A percentile compares a stretch with the other conserved stretches of the same genome.
phyloP scores from a whole-genome alignment of 2,329 filamentous ascomycete genomes.

The Ilyonectria destructans region DNA sequence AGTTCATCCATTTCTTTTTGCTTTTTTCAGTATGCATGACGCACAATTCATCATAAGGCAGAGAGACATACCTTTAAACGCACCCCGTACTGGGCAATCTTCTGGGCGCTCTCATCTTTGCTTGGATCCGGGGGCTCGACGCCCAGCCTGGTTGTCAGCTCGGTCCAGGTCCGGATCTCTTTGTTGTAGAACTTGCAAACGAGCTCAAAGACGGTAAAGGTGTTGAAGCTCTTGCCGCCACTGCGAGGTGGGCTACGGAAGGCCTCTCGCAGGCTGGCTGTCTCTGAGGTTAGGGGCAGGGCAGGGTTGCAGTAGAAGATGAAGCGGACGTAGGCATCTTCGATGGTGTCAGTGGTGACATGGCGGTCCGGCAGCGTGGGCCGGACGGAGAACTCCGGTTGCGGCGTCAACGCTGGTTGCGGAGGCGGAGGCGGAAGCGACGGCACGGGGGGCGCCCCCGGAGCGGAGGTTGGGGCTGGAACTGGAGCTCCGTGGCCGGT shows the following conservation, averaged over 20 bases:
- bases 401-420: constrained; percentile 28
- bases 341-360: constrained; percentile 80
- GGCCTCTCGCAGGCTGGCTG: constrained; percentile 78
- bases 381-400: constrained; percentile 39
- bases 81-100: constrained; percentile 95
- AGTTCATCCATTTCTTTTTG: constrained; percentile 91
- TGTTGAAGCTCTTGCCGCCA: constrained; percentile 88
- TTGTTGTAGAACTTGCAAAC: constrained; percentile 85
- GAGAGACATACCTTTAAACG: constrained; percentile 79
- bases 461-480: constrained; percentile 36
- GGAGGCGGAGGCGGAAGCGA: constrained; percentile 32
- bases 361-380: constrained; percentile 74
- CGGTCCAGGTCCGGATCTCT: constrained; percentile 94
- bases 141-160: constrained; percentile 88
- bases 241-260: constrained; percentile 89
- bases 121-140: constrained; percentile 87
- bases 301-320: constrained; percentile 93
- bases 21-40: constrained; percentile 24
- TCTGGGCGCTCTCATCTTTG: constrained; percentile 92
- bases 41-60: background rate
- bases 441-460: constrained; percentile 27
- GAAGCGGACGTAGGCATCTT: constrained; percentile 87
- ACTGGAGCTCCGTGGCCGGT: constrained; percentile 34
- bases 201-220: constrained; percentile 83
- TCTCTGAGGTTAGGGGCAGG: constrained; percentile 78